These are phyloP conservation scores for Ramaria rubella DNA, from an alignment of 768 basidiomycete genomes.

Conservation along the genomic window DNA sequence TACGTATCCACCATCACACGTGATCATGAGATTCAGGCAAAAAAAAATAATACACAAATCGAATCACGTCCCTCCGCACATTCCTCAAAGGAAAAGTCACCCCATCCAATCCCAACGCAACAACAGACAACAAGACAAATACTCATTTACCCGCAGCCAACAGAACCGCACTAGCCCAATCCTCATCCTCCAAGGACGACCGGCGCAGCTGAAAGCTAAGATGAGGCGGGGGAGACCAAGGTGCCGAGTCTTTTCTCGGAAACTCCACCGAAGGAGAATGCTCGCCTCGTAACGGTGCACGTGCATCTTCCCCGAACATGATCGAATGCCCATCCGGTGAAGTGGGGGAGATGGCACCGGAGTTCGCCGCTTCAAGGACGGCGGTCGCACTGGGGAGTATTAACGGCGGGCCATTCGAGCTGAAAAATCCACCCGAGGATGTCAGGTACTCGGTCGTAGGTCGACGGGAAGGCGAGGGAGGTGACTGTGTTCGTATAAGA, in stretches of 20 bases:
- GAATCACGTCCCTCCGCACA: no score
- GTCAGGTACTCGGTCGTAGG: conserved; percentile 1
- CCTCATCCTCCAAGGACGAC: conserved; percentile 34
- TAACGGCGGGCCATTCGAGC: neutral
- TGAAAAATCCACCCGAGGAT: conserved; percentile 2
- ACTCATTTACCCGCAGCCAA: conserved; percentile 52
- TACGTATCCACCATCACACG: no score
- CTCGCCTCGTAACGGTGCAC: no score
- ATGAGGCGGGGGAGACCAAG: conserved; percentile 12
- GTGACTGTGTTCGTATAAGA: neutral
- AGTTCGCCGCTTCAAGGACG: neutral
- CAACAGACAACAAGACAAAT: no score
- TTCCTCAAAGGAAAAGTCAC: no score
- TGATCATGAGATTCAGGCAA: no score
- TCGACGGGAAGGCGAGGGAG: neutral
- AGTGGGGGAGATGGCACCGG: neutral
- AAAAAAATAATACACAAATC: neutral
- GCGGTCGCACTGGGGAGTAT: neutral
- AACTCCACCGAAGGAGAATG: conserved; percentile 6
- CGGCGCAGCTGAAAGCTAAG: conserved; percentile 7
- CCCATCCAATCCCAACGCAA: no score
- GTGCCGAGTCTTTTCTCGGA: neutral
- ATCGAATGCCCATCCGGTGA: conserved; percentile 5
- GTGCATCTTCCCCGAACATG: neutral
- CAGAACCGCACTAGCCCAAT: conserved; percentile 72